Percentiles rank a stretch among this genome's conserved stretches.
Evolutionary conservation across 2,329 filamentous ascomycete species (phyloP).

Genomic region (Pseudopithomyces maydicus): DNA sequence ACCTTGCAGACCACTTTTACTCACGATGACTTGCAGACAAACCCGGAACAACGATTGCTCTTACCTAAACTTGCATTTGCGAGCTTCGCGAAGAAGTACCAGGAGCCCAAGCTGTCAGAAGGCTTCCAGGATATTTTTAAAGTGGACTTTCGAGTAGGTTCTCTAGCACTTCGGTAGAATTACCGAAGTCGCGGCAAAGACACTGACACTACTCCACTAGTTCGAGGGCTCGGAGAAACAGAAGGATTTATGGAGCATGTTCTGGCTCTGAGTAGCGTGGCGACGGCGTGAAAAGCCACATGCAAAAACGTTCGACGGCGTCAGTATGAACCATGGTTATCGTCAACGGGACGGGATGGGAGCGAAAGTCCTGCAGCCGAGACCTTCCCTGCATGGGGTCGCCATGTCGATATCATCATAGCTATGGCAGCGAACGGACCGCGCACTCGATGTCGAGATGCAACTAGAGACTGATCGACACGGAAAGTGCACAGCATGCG

Average conservation of each 20-base stretch:
- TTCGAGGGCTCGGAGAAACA: slow-evolving; percentile 74
- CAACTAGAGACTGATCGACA: neutral
- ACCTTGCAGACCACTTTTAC: slow-evolving; percentile 9
- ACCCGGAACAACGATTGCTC: slow-evolving; percentile 77
- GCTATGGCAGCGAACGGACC: neutral
- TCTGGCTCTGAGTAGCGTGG: slow-evolving; percentile 67
- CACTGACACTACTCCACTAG: slow-evolving; percentile 37
- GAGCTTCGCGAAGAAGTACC: slow-evolving; percentile 74
- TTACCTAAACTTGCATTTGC: slow-evolving; percentile 83
- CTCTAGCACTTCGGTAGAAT: slow-evolving; percentile 3
- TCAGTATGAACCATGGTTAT: neutral
- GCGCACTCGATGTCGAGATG: neutral
- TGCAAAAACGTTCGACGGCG: neutral
- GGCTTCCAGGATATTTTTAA: slow-evolving; percentile 82
- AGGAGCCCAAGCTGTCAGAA: slow-evolving; percentile 72
- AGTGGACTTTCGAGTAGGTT: slow-evolving; percentile 70
- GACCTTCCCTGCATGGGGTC: neutral
- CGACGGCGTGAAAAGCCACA: slow-evolving; percentile 13
- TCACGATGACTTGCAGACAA: slow-evolving; percentile 59
- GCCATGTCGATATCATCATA: neutral
- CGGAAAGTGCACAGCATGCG: neutral
- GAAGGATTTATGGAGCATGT: slow-evolving; percentile 73
- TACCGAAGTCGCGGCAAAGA: slow-evolving; percentile 3
- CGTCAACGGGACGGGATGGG: slow-evolving; percentile 6
- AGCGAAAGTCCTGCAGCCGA: neutral